A percentile compares a stretch with the other conserved stretches of the same genome.
phyloP scores from a whole-genome alignment of 345 rosid genomes.

The Linum tenue region DNA sequence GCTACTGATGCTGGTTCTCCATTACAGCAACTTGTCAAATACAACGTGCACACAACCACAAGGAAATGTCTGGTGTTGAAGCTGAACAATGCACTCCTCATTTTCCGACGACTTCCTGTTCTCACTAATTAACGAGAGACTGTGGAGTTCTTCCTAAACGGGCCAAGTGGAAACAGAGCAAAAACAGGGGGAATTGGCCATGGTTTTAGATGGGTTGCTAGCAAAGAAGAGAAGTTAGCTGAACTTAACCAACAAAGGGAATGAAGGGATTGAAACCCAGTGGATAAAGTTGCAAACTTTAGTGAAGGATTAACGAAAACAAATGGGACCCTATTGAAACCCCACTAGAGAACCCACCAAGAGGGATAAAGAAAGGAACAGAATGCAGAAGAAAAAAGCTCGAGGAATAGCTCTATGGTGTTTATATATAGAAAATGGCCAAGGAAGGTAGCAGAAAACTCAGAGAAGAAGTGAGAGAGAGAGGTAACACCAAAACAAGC shows the following conservation, averaged over 20 bases:
- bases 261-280: background rate
- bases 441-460: background rate
- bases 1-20: slow-evolving; percentile 26
- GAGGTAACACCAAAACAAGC: no score
- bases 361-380: background rate
- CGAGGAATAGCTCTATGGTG: background rate
- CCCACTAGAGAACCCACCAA: background rate
- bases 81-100: slow-evolving; percentile 8
- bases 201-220: background rate
- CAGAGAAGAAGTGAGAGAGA: no score
- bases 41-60: slow-evolving; percentile 29
- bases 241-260: background rate
- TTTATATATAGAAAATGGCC: background rate
- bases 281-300: background rate
- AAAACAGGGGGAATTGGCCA: slow-evolving; percentile 8
- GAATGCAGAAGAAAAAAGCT: background rate
- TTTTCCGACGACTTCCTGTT: background rate
- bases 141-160: background rate
- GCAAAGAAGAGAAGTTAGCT: background rate
- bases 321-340: background rate
- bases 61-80: slow-evolving; percentile 8
- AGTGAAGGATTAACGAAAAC: background rate
- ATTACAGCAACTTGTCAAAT: slow-evolving; percentile 29
- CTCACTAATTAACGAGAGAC: background rate
- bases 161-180: slow-evolving; percentile 1